Percentiles rank a stretch among this genome's conserved stretches.
Evolutionary conservation across 2,329 filamentous ascomycete genomes (phyloP).

Genomic region (Trichoderma sp.): DNA sequence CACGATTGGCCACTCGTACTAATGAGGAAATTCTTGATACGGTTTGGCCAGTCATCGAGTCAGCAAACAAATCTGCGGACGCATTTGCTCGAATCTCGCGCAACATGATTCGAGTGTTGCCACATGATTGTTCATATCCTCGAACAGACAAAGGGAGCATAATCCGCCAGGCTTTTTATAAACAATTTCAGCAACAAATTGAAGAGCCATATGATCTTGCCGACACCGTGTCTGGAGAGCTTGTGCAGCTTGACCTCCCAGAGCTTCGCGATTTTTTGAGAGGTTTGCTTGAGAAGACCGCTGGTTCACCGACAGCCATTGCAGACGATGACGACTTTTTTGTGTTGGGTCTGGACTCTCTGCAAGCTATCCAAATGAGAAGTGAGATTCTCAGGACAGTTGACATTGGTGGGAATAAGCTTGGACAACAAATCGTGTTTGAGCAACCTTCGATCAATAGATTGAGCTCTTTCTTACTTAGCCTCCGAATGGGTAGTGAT

Average conservation of each 20-base stretch:
- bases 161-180: slow-evolving; percentile 51
- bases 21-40: slow-evolving; percentile 31
- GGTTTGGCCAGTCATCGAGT: slow-evolving; percentile 39
- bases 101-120: slow-evolving; percentile 53
- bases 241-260: neutral
- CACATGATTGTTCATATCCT: slow-evolving; percentile 44
- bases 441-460: slow-evolving; percentile 29
- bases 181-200: slow-evolving; percentile 45
- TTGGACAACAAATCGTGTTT: slow-evolving; percentile 3
- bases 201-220: slow-evolving; percentile 40
- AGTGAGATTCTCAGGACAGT: slow-evolving; percentile 27
- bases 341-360: neutral
- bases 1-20: neutral
- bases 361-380: slow-evolving; percentile 41
- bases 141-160: slow-evolving; percentile 55
- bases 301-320: neutral
- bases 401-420: slow-evolving; percentile 34
- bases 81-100: slow-evolving; percentile 43
- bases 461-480: slow-evolving; percentile 41
- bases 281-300: neutral
- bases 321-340: slow-evolving; percentile 4
- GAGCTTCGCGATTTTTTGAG: neutral
- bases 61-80: slow-evolving; percentile 34
- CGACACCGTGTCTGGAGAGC: slow-evolving; percentile 27
- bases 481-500: neutral